Conservation (phyloP, 768 basidiomycete species). For the Amanita subjunquillea region DNA sequence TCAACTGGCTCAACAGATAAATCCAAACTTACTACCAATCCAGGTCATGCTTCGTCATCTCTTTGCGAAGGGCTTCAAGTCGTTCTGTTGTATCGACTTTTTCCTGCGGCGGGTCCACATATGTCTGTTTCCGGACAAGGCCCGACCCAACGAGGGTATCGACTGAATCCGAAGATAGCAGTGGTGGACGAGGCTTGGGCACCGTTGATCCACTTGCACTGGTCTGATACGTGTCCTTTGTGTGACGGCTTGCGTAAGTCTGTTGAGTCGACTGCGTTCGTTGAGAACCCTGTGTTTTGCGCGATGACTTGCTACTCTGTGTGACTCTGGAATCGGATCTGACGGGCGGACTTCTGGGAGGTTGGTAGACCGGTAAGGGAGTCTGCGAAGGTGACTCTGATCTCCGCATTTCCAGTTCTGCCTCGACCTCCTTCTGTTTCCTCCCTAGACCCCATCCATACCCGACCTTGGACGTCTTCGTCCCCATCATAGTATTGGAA, state of each 20-base stretch:
- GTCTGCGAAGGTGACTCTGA: slow-evolving; percentile 5
- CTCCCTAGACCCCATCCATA: slow-evolving; percentile 64
- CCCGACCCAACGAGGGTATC: slow-evolving; percentile 72
- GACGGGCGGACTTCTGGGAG: slow-evolving; percentile 12
- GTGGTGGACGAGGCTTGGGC: slow-evolving; percentile 26
- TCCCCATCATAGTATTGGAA: slow-evolving; percentile 45
- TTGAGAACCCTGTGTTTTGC: slow-evolving; percentile 20
- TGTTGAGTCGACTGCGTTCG: slow-evolving; percentile 18
- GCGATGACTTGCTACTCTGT: slow-evolving; percentile 26
- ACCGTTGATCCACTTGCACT: slow-evolving; percentile 20
- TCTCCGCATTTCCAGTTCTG: slow-evolving; percentile 20
- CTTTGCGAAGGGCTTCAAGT: slow-evolving; percentile 48
- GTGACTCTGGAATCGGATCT: slow-evolving; percentile 30
- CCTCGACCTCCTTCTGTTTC: slow-evolving; percentile 32
- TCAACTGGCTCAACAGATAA: slow-evolving; percentile 1
- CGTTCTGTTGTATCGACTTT: slow-evolving; percentile 49
- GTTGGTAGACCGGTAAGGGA: slow-evolving; percentile 11
- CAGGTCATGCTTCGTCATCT: slow-evolving; percentile 58
- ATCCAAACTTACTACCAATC: slow-evolving; percentile 60
- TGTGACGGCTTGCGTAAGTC: slow-evolving; percentile 5
- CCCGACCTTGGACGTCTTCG: slow-evolving; percentile 57
- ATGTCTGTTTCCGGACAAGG: slow-evolving; percentile 57
- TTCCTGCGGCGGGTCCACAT: slow-evolving; percentile 43
- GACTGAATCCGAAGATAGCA: slow-evolving; percentile 50
- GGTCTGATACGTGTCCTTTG: slow-evolving; percentile 17